Base-by-base conservation (phyloP, 208 protist species). In the Plasmodiophora brassicae region DNA sequence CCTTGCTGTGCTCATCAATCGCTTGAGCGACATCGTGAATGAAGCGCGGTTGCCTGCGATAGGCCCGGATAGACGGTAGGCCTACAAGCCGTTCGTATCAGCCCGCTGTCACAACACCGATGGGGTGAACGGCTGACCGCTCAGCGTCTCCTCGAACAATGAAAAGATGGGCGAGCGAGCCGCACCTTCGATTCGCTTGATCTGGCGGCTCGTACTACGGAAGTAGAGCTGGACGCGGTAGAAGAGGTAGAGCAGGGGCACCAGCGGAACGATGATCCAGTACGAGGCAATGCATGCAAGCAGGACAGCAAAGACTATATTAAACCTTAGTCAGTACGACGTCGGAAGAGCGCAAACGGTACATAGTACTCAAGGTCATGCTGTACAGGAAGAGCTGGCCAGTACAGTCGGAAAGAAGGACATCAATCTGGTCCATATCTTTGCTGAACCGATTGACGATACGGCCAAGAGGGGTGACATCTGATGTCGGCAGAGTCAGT, bases 361-460 rank as follows among this genome's bases (percentile, higher is more conserved):
- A 5, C 65, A 78, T 78, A 38, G 32, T 32, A 78, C 65, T 38
- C 41, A 78, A 32, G 41, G 65, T 78, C 14, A 78, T 44, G 32
- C 65, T 38, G n/a, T 78, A 78, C 41, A 78, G n/a, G 10, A 78
- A 38, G 5, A 78, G 65, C 65, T 78, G 65, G 32, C 65, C 65
- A 44, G n/a, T 38, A 78, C 20, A 78, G 65, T 78, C 65, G 32
- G 65, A 78, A 78, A 78, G 32, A 36, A 32, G n/a, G 41, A 78
- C 65, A 78, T 78, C 65, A 32, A 78, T 78, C 41, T 78, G 65
- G 65, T 78, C 65, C 65, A 96, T 93, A 84, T 98, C 97, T 54
- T 95, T 95, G 28, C 91, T 93, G 90, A 98, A 98, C 28, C 97
- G 93, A 88, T 98, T 98, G 20, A 98, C 46, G 38, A 98, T 94